Base-by-base conservation (phyloP, 192 early-diverging fungal genomes). In the Rhizophagus sp. region DNA sequence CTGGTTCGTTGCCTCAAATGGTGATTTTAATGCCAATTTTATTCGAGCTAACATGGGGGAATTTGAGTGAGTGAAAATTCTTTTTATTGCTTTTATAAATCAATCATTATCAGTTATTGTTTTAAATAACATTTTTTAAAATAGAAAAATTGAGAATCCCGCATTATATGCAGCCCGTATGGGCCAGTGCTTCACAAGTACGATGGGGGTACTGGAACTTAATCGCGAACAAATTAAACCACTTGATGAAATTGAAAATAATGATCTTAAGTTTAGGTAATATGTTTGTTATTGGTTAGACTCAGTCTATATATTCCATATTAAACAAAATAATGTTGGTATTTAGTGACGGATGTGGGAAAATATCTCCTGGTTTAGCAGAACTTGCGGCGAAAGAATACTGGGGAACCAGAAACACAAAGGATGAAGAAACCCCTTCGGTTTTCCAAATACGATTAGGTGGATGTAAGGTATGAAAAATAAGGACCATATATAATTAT, bases 161-260 rank as follows among this genome's bases (percentile, higher is more conserved):
- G 93, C 93, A 19, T 89, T 91, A 50, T 87, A 90, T 78, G 92
- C 89, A 0, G 91, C 93, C 1, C 84, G 92, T 5, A 90, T 92
- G 85, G 91, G 92, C 0, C 94, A 95, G 80, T 91, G 89, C 71
- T 94, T 95, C 73, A 92, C 92, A 0, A 89, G 90, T 2, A 94
- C 94, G 2, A 80, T 83, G 0, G 86, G 87, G 12, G 89, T 88
- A 19, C 78, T 81, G 7, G 79, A 79, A 24, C 63, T 94, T 6
- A 24, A 75, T 10, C 57, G 62, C 7, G 57, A 83, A 4, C 83
- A 91, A 3, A 81, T 92, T 0, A 74, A 74, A 34, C 68, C 80
- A 9, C 87, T 95, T 61, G 64, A 75, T 0, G 94, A 95, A 70
- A 85, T 95, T 66, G 82, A 87, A 71, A 66, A 80, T 3, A 85